Evolutionary conservation across 805 yeast genomes (phyloP).

Genomic region (Saccharomycopsis malanga): DNA sequence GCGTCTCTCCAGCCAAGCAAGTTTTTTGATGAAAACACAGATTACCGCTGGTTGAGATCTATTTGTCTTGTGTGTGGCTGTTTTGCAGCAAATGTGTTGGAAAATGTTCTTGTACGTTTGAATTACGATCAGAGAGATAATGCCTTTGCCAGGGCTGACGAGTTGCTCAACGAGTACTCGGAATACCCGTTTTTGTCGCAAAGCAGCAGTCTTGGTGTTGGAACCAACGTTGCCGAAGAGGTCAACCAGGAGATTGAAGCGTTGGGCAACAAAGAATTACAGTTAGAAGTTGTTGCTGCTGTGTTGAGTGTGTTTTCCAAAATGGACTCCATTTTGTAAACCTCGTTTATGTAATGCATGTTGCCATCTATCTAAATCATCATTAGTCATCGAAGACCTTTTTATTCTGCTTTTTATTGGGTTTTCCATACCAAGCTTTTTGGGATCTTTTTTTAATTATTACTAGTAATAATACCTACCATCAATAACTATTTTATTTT

Average conservation of each 20-base stretch:
- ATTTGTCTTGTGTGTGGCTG: slow-evolving; percentile 80
- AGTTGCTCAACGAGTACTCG: slow-evolving; percentile 69
- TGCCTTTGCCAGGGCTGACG: slow-evolving; percentile 93
- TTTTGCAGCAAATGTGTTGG: slow-evolving; percentile 94
- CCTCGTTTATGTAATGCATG: too few relatives aligned
- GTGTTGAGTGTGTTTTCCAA: slow-evolving; percentile 84
- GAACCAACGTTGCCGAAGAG: slow-evolving; percentile 55
- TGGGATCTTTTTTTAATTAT: too few relatives aligned
- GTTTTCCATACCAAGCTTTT: too few relatives aligned
- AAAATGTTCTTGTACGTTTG: slow-evolving; percentile 70
- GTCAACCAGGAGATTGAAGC: slow-evolving; percentile 43
- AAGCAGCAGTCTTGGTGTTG: slow-evolving; percentile 57
- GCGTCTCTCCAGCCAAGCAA: slow-evolving; percentile 48
- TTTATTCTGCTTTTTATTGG: too few relatives aligned
- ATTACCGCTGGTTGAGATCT: slow-evolving; percentile 68
- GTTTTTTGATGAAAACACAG: slow-evolving; percentile 62
- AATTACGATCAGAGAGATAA: slow-evolving; percentile 86
- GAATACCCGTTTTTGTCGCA: slow-evolving; percentile 75
- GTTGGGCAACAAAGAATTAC: slow-evolving; percentile 49
- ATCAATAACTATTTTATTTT: too few relatives aligned
- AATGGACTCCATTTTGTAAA: slow-evolving; percentile 78
- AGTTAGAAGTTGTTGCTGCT: slow-evolving; percentile 86
- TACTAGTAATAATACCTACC: too few relatives aligned
- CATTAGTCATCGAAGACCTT: too few relatives aligned
- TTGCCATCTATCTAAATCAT: too few relatives aligned